Evolutionary conservation across 495 filamentous ascomycete genomes (phyloP), one percentile per base, ranked within the genome.

Genomic region (Hypoxylon perforatum): DNA sequence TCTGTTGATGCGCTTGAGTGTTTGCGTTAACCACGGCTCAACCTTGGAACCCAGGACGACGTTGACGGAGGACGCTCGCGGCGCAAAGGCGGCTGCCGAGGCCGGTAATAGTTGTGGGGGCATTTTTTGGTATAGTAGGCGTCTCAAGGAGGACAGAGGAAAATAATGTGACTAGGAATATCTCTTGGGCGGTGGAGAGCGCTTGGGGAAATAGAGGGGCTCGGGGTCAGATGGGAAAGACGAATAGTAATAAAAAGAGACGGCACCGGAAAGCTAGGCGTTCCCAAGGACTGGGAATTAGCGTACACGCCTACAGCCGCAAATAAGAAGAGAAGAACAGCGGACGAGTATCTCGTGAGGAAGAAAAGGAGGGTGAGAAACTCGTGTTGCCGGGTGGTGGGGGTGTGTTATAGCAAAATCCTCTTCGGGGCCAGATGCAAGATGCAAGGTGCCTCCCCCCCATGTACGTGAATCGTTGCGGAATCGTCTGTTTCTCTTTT

Each of bases 11-110:
- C 95, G 89, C 83, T 99, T 99, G 69, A 99, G 82, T 17, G 96
- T 96, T 66, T 91, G 90, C 5, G 95, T 99, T 78, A 99, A 85
- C 94, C 96, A 99, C 56, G 94, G 92, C 82, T 97, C 95, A 70
- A 98, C 92, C 83, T 94, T 96, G 71, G 88, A 90, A 70, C 90
- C 92, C 69, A 99, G 84, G 67, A 99, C 95, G 65, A 99, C 90
- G 74, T 94, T 99, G 62, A 94, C 93, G n/a, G 93, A 90, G 2
- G 92, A 91, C 41, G 84, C 84, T 63, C 95, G 88, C 63, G 96
- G 94, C 67, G 96, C 95, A 82, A 98, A 99, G 69, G 95, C 94
- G 61, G 94, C 93, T 42, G 95, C 95, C 57, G 95, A 97, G 66
- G 94, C 93, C 22, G 95, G 95, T 69, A 99, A 82, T 76, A 99